A percentile compares a stretch with the other conserved stretches of the same genome.
Conservation (phyloP, 192 early-diverging fungal genomes). For the Obelidium mucronatum region DNA sequence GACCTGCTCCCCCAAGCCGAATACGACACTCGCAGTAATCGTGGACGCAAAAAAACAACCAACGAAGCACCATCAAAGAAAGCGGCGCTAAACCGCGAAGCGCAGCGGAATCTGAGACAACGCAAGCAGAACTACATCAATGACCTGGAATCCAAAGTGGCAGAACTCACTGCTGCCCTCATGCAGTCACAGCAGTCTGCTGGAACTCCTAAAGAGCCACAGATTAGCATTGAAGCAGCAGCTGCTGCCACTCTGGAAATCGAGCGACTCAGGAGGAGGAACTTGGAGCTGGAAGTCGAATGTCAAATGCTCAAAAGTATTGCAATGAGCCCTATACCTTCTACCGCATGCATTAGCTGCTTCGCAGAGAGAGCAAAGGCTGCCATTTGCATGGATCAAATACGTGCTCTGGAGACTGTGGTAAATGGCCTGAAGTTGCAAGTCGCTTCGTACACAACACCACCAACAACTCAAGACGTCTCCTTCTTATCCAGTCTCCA, state of each 20-base stretch:
- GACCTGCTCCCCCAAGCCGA: too few species aligned
- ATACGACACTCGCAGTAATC: background rate
- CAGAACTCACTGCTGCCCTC: background rate
- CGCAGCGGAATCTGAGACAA: background rate
- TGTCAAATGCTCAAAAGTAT: background rate
- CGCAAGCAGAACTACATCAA: background rate
- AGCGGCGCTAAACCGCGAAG: conserved; percentile 11
- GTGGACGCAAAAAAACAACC: background rate
- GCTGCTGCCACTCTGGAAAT: too few species aligned
- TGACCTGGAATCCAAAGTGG: background rate
- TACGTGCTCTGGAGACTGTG: background rate
- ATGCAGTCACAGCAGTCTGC: background rate
- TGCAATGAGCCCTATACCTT: background rate
- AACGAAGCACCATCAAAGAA: conserved; percentile 4
- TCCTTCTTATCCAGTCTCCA: background rate
- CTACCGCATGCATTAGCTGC: background rate
- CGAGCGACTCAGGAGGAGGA: background rate
- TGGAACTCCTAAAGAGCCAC: background rate
- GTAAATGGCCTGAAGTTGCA: background rate
- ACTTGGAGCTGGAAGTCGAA: background rate
- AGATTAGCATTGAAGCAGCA: too few species aligned
- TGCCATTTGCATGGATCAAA: conserved; percentile 7
- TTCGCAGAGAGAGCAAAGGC: background rate
- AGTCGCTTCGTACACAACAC: background rate
- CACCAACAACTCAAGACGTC: background rate